Evolutionary conservation across 768 basidiomycete genomes (phyloP).

Genomic region (Amanita exitialis): DNA sequence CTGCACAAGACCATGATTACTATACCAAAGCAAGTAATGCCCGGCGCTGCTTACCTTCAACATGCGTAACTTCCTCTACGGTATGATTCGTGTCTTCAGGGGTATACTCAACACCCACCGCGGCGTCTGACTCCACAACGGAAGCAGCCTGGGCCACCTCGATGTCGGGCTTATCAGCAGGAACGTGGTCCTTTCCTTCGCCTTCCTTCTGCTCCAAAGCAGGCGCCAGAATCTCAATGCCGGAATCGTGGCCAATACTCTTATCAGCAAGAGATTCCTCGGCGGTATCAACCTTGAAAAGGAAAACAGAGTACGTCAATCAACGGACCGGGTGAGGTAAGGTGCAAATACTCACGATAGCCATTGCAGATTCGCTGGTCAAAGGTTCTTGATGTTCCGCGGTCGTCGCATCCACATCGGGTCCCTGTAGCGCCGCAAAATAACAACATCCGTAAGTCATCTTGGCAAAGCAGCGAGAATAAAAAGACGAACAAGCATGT

Average conservation of each 20-base stretch:
- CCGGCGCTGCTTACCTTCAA: not conserved
- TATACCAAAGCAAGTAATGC: not conserved
- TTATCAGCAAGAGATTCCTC: slow-evolving; percentile 2
- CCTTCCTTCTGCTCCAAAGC: not conserved
- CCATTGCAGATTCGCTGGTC: not conserved
- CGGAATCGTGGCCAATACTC: not conserved
- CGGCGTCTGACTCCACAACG: not conserved
- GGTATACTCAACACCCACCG: not conserved
- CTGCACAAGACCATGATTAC: not conserved
- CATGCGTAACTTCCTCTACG: not conserved
- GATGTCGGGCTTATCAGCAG: not conserved
- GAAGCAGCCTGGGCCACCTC: not conserved
- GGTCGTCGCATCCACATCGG: not conserved
- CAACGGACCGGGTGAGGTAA: not conserved
- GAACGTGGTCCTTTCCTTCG: not conserved
- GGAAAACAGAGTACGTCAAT: not conserved
- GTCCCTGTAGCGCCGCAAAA: not conserved
- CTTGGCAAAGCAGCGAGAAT: not conserved
- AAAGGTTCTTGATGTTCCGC: not conserved
- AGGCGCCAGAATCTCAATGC: slow-evolving; percentile 2
- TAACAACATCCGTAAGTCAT: not conserved
- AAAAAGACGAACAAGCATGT: not conserved
- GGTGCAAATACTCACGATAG: not conserved
- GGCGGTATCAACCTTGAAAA: not conserved
- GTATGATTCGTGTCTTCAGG: not conserved